A percentile compares a stretch with the other conserved stretches of the same genome.
These are phyloP conservation scores for Trypanosoma caninum DNA, from an alignment of 208 protist genomes.

Conservation along the genomic window DNA sequence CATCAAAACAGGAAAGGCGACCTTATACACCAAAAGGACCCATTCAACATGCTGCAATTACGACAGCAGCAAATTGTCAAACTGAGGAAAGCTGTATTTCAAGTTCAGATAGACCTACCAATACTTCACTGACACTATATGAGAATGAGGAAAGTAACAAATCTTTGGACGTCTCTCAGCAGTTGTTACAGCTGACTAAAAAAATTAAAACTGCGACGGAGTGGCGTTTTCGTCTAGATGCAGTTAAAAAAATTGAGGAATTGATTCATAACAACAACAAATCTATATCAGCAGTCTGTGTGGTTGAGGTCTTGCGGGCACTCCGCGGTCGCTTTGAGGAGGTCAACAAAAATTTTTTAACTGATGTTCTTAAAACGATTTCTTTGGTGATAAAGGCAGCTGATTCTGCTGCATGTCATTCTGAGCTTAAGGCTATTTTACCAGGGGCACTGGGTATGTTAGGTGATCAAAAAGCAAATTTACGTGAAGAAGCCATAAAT, in stretches of 20 bases:
- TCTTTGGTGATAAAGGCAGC: constrained; percentile 52
- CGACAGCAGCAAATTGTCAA: neutral
- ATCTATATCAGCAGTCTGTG: constrained; percentile 31
- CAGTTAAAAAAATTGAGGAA: constrained; percentile 59
- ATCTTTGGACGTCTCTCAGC: constrained; percentile 13
- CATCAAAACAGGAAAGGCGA: too few relatives aligned
- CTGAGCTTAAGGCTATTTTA: constrained; percentile 46
- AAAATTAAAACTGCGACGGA: constrained; percentile 58
- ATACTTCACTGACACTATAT: constrained; percentile 1
- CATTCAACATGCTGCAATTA: neutral
- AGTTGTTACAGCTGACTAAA: constrained; percentile 19
- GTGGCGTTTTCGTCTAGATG: constrained; percentile 74
- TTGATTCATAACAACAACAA: constrained; percentile 37
- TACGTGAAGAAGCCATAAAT: constrained; percentile 75
- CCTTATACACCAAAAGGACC: neutral
- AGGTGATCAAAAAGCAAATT: constrained; percentile 69
- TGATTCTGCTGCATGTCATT: constrained; percentile 36
- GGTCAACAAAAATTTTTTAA: constrained; percentile 84
- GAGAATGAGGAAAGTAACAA: constrained; percentile 16
- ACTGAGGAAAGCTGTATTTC: neutral
- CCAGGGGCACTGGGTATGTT: constrained; percentile 67
- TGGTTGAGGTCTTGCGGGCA: constrained; percentile 48
- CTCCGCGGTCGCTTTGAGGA: constrained; percentile 74
- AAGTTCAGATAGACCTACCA: neutral
- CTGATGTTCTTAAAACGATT: constrained; percentile 78